phyloP scores from a whole-genome alignment of 352 stramenopile species.

The Globisporangium echinulatum region DNA sequence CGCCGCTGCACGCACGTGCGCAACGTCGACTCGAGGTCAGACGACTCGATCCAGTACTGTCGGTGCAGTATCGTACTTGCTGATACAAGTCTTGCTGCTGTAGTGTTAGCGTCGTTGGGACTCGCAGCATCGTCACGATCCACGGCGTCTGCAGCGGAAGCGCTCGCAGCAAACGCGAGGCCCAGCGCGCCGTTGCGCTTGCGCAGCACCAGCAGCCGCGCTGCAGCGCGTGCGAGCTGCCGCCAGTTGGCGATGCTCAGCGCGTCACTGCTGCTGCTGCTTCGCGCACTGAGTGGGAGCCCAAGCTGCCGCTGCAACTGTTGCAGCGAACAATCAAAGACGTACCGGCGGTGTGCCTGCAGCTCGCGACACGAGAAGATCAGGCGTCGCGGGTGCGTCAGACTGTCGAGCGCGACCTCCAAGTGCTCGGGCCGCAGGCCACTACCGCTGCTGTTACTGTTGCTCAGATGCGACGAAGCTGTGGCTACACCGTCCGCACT shows the following conservation, averaged over 20 bases:
- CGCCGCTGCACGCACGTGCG: slow-evolving; percentile 13
- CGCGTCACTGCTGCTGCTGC: not conserved
- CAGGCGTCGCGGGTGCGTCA: slow-evolving; percentile 29
- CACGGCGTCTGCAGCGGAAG: not conserved
- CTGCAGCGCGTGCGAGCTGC: slow-evolving; percentile 13
- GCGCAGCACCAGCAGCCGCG: slow-evolving; percentile 24
- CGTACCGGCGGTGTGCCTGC: slow-evolving; percentile 37
- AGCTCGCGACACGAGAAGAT: slow-evolving; percentile 50
- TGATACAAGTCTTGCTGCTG: not conserved
- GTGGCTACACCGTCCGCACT: not conserved
- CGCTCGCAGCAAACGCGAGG: not conserved
- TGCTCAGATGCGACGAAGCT: not conserved
- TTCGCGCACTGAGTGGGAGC: not conserved
- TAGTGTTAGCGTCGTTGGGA: not conserved
- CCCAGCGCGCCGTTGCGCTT: slow-evolving; percentile 23
- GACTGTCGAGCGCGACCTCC: slow-evolving; percentile 36
- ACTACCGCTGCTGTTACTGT: not conserved
- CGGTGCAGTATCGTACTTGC: too few species aligned
- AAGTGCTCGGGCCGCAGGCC: slow-evolving; percentile 21
- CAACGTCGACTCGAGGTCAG: slow-evolving; percentile 7
- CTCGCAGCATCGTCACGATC: not conserved
- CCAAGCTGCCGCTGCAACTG: slow-evolving; percentile 19
- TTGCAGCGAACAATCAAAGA: slow-evolving; percentile 35
- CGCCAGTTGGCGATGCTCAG: slow-evolving; percentile 25
- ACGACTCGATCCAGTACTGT: too few species aligned